Base-by-base conservation (phyloP, 768 basidiomycete species). In the Agrocybe pediades region DNA sequence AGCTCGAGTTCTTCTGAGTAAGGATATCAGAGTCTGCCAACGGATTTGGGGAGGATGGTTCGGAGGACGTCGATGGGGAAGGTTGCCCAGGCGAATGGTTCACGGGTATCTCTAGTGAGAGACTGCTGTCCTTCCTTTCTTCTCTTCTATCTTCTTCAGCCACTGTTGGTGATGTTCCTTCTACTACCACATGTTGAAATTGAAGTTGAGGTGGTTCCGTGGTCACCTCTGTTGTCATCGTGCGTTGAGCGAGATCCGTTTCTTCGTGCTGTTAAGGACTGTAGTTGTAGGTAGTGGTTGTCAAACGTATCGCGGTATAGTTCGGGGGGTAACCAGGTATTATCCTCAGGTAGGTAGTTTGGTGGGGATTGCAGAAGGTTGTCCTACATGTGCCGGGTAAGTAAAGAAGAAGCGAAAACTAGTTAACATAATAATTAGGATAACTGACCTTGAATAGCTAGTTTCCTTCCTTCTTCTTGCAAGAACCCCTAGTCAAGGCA, bases 21-120 rank as follows among this genome's bases (percentile, higher is more conserved):
- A 52, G 55, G 45, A 44, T 39, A 24, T 49, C 51, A 2, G 54
- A 50, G 40, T 54, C 55, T 26, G 46, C 30, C 19, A 64, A 45
- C 9, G 59, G 54, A 41, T 51, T 59, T 1, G 63, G 57, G 26
- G 62, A 63, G 20, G 63, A 41, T 15, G 62, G 57, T 33, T 49
- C 56, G 23, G 61, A 61, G 9, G 57, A 57, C 6, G 57, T 26
- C 4, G 59, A 43, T 26, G 56, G 51, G 11, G 58, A 62, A 5
- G 63, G 49, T 11, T 56, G 57, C 11, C 60, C 48, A 51, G 51
- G 50, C 1, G 43, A 30, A 27, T 30, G 47, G 39, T 47, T 33
- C 11, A 42, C 29, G 24, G 59, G 60, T 16, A 54, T 60, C 24
- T 52, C 49, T 23, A 61, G 57, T 11, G 51, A 39, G 17, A 49